Evolutionary conservation across 495 filamentous ascomycete genomes (phyloP).

Genomic region (Oleoguttula mirabilis): DNA sequence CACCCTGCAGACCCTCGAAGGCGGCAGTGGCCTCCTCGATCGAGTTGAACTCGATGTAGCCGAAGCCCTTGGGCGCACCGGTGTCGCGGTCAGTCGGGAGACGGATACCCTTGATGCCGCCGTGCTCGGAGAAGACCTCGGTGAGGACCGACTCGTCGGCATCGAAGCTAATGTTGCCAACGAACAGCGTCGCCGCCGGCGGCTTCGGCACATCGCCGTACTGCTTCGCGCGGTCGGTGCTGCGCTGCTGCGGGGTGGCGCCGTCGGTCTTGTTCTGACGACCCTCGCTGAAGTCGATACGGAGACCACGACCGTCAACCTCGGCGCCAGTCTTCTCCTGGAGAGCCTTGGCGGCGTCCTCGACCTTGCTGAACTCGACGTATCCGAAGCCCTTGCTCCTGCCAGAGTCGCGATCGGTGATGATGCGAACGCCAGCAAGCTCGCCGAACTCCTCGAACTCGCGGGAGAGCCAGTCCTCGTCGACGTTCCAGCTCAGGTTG

Average conservation of each 20-base stretch:
- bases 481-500: constrained; percentile 88
- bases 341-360: constrained; percentile 63
- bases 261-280: constrained; percentile 36
- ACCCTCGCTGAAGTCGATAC: constrained; percentile 77
- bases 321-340: constrained; percentile 66
- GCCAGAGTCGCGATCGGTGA: constrained; percentile 69
- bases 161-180: constrained; percentile 85
- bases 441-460: constrained; percentile 81
- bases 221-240: constrained; percentile 54
- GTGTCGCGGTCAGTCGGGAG: constrained; percentile 83
- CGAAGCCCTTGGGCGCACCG: constrained; percentile 86
- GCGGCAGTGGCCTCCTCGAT: constrained; percentile 77
- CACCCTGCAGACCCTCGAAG: constrained; percentile 52
- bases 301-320: constrained; percentile 74
- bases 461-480: constrained; percentile 77
- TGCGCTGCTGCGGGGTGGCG: constrained; percentile 29
- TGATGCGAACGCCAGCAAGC: constrained; percentile 61
- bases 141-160: constrained; percentile 63
- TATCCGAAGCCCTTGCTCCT: constrained; percentile 95
- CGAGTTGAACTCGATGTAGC: constrained; percentile 74
- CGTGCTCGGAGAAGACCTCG: constrained; percentile 62
- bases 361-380: constrained; percentile 68
- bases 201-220: constrained; percentile 66
- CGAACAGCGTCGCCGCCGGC: constrained; percentile 79
- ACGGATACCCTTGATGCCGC: constrained; percentile 61